These are phyloP conservation scores for Neofusicoccum umdonicola DNA, from an alignment of 2,329 filamentous ascomycete genomes.

Conservation along the genomic window DNA sequence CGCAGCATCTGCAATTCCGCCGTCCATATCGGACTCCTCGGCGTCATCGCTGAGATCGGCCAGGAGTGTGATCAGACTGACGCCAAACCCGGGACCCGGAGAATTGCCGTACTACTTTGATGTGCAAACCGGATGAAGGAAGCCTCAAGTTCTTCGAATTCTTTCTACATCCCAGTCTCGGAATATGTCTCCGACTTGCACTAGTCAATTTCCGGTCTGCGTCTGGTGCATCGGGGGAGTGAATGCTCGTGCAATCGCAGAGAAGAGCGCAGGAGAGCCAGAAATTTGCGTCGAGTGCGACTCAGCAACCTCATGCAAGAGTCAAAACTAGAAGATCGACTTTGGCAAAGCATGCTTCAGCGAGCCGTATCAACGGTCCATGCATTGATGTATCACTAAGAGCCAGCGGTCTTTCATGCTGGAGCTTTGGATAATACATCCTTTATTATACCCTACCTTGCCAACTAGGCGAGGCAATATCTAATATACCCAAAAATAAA, in stretches of 20 bases:
- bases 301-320: too few species aligned
- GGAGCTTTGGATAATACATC: background rate
- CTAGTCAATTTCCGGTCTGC: too few species aligned
- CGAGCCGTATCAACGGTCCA: background rate
- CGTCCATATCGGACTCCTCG: background rate
- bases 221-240: too few species aligned
- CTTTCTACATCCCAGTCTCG: too few species aligned
- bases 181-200: too few species aligned
- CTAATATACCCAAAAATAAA: background rate
- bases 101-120: conserved; percentile 15
- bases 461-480: background rate
- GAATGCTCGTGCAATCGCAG: background rate
- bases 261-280: too few species aligned
- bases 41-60: conserved; percentile 4
- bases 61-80: conserved; percentile 16
- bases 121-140: conserved; percentile 3
- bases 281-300: too few species aligned
- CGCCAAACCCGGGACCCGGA: conserved; percentile 12
- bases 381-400: background rate
- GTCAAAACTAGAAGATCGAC: too few species aligned
- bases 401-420: background rate
- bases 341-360: too few species aligned
- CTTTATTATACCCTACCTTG: background rate
- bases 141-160: too few species aligned
- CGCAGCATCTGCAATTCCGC: background rate